Evolutionary conservation across 768 basidiomycete genomes (phyloP), one percentile per base, ranked within the genome.

Genomic region (Tricholoma terreum): DNA sequence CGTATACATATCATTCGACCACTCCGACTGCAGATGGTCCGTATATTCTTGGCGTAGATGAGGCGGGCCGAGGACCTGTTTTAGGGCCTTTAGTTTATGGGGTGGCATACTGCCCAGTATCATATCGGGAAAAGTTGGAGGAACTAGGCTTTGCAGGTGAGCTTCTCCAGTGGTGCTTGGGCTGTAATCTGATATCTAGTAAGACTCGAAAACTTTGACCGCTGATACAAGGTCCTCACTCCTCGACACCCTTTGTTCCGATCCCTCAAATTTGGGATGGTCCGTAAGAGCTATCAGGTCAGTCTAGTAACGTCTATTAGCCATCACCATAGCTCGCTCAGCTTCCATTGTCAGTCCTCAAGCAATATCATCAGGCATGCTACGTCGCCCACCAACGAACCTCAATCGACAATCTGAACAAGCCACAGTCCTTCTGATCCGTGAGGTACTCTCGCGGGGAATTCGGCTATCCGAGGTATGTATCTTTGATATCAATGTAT

Each of bases 1-100:
- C 92, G 0, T 93, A 93, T 67, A 87, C 90, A 0, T 85, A 90
- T 66, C 89, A 92, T 67, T 89, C 90, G 0, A 79, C 84, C 1
- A 80, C 69, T 0, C 91, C 92, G 2, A 87, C 86, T 0, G 80
- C 84, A 0, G 56, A 71, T 1, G 92, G 92, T 0, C 89, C 90
- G 0, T 97, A 95, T 75, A 92, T 98, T 50, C 87, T 99, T 50
- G 97, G 97, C 21, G 94, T 99, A n/a, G 97, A 99, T 71, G 97
- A 99, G 70, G 97, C 97, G 0, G 97, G 97, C 0, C 80, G 97
- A 54, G 97, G 97, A 0, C 97, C 96, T 19, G 96, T 96, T 1
- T 77, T 99, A 0, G 96, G 95, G 1, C 97, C 97, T 0, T 82
- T 98, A 58, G 97, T 99, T 0, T 98, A 99, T 66, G 96, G 91